phyloP scores from a whole-genome alignment of 2,329 filamentous ascomycete genomes.

The Pezicula carpinea region DNA sequence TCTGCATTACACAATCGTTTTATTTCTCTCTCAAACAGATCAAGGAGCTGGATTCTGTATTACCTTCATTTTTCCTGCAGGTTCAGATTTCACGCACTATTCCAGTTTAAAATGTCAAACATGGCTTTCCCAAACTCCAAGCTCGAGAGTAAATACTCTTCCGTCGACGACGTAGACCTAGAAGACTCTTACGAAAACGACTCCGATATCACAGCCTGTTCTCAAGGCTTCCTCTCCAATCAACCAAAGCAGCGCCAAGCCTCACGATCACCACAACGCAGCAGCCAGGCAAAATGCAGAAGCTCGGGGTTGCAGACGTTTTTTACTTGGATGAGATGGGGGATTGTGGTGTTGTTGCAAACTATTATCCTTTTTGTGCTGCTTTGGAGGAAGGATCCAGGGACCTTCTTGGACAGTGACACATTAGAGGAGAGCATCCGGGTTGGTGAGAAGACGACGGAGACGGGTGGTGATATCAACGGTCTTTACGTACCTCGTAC shows the following conservation, averaged over 20 bases:
- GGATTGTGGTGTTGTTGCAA: slow-evolving; percentile 22
- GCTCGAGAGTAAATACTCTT: not conserved
- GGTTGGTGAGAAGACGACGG: slow-evolving; percentile 16
- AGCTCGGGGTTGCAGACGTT: slow-evolving; percentile 7
- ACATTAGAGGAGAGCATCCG: not conserved
- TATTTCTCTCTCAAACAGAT: too few species aligned
- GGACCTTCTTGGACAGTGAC: not conserved
- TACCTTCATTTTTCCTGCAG: too few species aligned
- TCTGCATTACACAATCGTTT: too few species aligned
- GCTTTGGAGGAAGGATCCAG: slow-evolving; percentile 3
- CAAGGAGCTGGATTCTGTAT: too few species aligned
- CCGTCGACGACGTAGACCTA: not conserved
- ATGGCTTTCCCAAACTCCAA: not conserved
- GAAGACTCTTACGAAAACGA: not conserved
- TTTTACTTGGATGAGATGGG: slow-evolving; percentile 26
- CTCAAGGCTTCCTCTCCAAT: slow-evolving; percentile 15
- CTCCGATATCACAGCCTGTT: not conserved
- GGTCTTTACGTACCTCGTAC: slow-evolving; percentile 28
- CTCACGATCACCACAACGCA: slow-evolving; percentile 4
- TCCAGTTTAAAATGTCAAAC: not conserved
- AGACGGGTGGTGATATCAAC: slow-evolving; percentile 31
- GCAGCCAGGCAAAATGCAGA: slow-evolving; percentile 4
- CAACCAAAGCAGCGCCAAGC: not conserved
- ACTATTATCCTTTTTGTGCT: slow-evolving; percentile 24
- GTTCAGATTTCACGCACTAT: too few species aligned